Percentiles rank a stretch among this genome's conserved stretches.
phyloP scores from a whole-genome alignment of 345 rosid species.

The Psidium guajava region DNA sequence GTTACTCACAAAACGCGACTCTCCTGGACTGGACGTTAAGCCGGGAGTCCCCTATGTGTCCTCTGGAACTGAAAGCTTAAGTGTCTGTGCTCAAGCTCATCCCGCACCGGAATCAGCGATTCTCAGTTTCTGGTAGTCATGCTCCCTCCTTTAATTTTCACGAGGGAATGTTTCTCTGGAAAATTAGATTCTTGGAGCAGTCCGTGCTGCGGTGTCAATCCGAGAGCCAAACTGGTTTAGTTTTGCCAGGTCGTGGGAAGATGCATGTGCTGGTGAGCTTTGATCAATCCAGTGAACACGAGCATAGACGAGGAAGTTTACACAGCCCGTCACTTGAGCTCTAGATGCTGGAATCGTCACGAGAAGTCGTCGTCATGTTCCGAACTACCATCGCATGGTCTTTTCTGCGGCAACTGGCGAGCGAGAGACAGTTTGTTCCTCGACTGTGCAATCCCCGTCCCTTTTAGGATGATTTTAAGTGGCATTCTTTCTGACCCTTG shows the following conservation, averaged over 20 bases:
- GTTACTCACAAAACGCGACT: background rate
- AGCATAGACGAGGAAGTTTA: background rate
- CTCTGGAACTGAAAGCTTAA: background rate
- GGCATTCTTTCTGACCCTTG: constrained; percentile 17
- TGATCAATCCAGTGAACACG: background rate
- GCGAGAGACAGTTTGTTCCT: constrained; percentile 7
- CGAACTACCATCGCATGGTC: constrained; percentile 16
- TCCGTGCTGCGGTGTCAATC: background rate
- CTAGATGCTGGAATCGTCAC: background rate
- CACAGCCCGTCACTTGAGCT: background rate
- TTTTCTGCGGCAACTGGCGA: constrained; percentile 28
- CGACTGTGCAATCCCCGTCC: background rate
- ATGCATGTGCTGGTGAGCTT: background rate
- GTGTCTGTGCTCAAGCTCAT: background rate
- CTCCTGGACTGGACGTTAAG: background rate
- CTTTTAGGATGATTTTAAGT: constrained; percentile 12
- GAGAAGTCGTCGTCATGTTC: constrained; percentile 38
- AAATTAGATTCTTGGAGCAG: background rate
- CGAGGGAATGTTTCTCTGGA: background rate
- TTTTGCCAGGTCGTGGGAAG: background rate
- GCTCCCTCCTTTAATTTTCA: background rate
- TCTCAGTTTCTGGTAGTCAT: background rate
- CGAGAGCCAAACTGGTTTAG: background rate
- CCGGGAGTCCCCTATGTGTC: background rate
- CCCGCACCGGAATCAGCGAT: background rate